phyloP scores from a whole-genome alignment of 768 basidiomycete genomes.

The Coprinellus aureogranulatus region DNA sequence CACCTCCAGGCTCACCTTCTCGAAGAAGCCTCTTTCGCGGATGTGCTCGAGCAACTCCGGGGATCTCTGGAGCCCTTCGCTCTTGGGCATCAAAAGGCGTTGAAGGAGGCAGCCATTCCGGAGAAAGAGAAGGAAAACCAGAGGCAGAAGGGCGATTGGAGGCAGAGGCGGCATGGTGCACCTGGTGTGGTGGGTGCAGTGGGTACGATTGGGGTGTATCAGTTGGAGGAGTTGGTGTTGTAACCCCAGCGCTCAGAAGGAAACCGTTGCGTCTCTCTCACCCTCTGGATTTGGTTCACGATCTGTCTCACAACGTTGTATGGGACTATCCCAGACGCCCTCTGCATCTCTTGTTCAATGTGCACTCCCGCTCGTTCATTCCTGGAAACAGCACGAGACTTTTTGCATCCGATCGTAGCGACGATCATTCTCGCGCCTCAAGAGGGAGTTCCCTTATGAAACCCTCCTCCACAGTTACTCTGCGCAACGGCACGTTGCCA shows the following conservation, averaged over 20 bases:
- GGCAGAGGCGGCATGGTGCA: conserved; percentile 50
- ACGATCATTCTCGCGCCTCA: too few relatives aligned
- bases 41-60: conserved; percentile 52
- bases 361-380: too few relatives aligned
- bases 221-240: conserved; percentile 66
- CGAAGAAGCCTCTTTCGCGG: conserved; percentile 51
- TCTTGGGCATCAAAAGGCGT: conserved; percentile 47
- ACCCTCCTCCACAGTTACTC: too few relatives aligned
- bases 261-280: too few relatives aligned
- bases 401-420: too few relatives aligned
- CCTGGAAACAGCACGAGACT: too few relatives aligned
- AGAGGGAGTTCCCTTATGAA: too few relatives aligned
- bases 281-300: too few relatives aligned
- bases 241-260: conserved; percentile 21
- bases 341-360: too few relatives aligned
- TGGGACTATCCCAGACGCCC: too few relatives aligned
- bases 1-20: conserved; percentile 49
- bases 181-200: conserved; percentile 47
- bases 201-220: conserved; percentile 59
- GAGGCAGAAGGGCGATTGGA: conserved; percentile 45
- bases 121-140: conserved; percentile 31
- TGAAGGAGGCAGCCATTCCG: conserved; percentile 39
- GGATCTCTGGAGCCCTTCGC: conserved; percentile 65
- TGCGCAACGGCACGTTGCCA: too few relatives aligned
- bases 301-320: too few relatives aligned